phyloP scores from a whole-genome alignment of 305 asterid species.

The Solanum hybrid region DNA sequence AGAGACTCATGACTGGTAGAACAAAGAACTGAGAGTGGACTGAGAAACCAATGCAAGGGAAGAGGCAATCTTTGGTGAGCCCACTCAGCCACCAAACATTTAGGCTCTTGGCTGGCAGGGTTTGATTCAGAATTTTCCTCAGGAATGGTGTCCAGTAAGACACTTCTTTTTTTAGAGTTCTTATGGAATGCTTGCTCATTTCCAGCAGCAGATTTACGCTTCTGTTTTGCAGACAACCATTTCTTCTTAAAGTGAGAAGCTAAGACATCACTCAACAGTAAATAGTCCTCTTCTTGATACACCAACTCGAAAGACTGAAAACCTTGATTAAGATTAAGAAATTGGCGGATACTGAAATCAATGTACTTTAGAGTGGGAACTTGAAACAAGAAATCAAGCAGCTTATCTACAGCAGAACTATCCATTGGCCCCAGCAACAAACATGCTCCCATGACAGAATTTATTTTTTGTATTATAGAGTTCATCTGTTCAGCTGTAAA shows the following conservation, averaged over 20 bases:
- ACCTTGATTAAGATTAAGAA: slow-evolving; percentile 30
- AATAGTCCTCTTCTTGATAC: slow-evolving; percentile 54
- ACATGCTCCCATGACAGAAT: slow-evolving; percentile 45
- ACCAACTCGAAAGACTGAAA: slow-evolving; percentile 42
- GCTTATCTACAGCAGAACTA: slow-evolving; percentile 36
- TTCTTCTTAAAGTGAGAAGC: slow-evolving; percentile 59
- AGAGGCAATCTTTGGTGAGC: slow-evolving; percentile 85
- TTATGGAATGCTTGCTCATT: slow-evolving; percentile 14
- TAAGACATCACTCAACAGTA: slow-evolving; percentile 48
- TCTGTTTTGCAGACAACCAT: slow-evolving; percentile 64
- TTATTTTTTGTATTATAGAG: slow-evolving; percentile 36
- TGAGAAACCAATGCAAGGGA: slow-evolving; percentile 86
- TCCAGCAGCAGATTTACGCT: slow-evolving; percentile 28
- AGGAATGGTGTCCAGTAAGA: slow-evolving; percentile 56
- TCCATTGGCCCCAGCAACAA: slow-evolving; percentile 56
- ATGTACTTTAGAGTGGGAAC: slow-evolving; percentile 61
- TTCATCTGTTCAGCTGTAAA: slow-evolving; percentile 24
- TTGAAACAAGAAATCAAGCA: slow-evolving; percentile 47
- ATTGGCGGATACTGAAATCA: slow-evolving; percentile 36
- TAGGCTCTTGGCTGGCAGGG: slow-evolving; percentile 17
- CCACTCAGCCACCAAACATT: slow-evolving; percentile 62
- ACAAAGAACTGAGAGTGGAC: slow-evolving; percentile 57
- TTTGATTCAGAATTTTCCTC: slow-evolving; percentile 40
- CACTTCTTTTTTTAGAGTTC: slow-evolving; percentile 25
- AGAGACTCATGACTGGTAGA: slow-evolving; percentile 20